These are phyloP conservation scores for Arthroderma uncinatum DNA, from an alignment of 2,329 filamentous ascomycete species.

Conservation along the genomic window DNA sequence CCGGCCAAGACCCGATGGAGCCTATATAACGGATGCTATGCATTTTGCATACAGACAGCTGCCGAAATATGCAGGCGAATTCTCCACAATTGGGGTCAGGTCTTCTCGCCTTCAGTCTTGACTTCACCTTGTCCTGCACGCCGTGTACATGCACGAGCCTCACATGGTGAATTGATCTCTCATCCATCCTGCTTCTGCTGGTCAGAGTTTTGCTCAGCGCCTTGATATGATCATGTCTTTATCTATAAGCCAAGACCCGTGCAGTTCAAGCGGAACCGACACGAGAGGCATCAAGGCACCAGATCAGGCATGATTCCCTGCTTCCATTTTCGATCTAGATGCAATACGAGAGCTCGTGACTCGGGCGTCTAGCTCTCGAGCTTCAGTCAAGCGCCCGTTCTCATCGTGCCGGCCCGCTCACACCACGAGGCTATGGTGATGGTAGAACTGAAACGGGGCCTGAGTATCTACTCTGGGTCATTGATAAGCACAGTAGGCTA, in stretches of 20 bases:
- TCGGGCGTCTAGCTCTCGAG: too few species aligned
- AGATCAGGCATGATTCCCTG: background rate
- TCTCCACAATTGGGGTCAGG: constrained; percentile 2
- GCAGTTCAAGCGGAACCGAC: background rate
- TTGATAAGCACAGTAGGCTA: too few species aligned
- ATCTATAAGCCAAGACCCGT: background rate
- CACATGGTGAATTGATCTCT: background rate
- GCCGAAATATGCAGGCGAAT: background rate
- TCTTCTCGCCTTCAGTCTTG: background rate
- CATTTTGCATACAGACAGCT: background rate
- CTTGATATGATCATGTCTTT: background rate
- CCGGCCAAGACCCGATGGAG: background rate
- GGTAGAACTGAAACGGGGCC: too few species aligned
- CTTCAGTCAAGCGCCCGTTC: too few species aligned
- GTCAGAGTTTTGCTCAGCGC: background rate
- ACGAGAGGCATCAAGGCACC: background rate
- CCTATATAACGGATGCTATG: background rate
- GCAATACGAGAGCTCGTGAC: too few species aligned
- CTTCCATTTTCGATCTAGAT: background rate
- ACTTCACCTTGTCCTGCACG: background rate
- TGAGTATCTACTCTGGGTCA: too few species aligned
- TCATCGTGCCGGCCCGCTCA: too few species aligned
- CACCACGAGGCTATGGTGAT: too few species aligned
- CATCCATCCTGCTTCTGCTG: background rate
- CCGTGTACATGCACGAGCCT: background rate